Conservation (phyloP, 257 asterid species). For the Jaltomata sinuosa region DNA sequence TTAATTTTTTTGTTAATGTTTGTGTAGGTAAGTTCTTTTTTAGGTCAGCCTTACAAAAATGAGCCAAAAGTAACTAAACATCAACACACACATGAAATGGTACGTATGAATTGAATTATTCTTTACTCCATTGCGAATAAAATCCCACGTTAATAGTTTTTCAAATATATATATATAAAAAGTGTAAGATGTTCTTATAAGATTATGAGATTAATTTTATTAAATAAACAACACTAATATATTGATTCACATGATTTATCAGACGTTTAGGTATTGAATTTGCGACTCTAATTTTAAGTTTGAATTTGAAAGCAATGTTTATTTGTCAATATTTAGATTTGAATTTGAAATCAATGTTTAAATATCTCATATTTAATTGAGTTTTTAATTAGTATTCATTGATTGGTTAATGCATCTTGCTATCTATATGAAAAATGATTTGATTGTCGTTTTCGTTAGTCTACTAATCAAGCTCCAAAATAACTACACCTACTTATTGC, state of each 20-base stretch:
- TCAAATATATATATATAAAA: too few species aligned
- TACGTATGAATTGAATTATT: too few species aligned
- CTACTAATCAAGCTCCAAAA: neutral
- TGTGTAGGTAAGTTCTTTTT: neutral
- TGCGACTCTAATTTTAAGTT: too few species aligned
- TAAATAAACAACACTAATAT: neutral
- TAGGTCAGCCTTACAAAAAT: neutral
- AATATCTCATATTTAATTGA: too few species aligned
- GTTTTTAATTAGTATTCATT: too few species aligned
- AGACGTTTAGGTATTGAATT: too few species aligned
- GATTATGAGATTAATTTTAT: neutral
- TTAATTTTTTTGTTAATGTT: neutral
- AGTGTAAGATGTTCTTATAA: neutral
- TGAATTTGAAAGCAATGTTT: too few species aligned
- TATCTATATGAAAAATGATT: too few species aligned
- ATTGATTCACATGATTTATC: neutral
- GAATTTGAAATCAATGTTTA: too few species aligned
- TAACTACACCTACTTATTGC: neutral
- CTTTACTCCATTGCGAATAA: too few species aligned
- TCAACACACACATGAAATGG: neutral
- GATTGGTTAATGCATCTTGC: neutral
- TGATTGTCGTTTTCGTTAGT: neutral
- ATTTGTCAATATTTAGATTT: too few species aligned
- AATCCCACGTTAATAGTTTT: too few species aligned
- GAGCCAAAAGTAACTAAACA: neutral